Conservation (phyloP, 352 stramenopile genomes). For the Pelagophyceae sp. region DNA sequence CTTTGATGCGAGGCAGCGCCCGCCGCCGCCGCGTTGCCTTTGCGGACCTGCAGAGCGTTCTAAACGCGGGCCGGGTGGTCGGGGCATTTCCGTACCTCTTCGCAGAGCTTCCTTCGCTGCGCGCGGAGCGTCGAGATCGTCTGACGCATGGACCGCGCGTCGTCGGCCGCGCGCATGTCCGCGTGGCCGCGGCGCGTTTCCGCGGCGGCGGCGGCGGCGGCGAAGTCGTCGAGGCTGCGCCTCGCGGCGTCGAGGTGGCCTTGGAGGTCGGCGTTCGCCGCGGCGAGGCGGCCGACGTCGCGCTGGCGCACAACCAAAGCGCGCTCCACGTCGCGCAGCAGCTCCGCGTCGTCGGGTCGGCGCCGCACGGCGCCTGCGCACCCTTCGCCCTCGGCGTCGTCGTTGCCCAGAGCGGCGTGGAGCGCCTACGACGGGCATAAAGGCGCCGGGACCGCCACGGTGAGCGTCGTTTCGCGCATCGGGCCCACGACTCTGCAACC, state of each 20-base stretch:
- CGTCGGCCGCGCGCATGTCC: not conserved
- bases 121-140: not conserved
- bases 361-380: too few species aligned
- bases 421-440: not conserved
- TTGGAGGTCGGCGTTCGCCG: not conserved
- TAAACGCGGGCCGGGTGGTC: too few species aligned
- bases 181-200: not conserved
- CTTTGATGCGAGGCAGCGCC: too few species aligned
- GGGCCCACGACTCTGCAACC: not conserved
- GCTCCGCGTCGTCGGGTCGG: not conserved
- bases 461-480: not conserved
- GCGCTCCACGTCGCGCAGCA: not conserved
- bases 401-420: too few species aligned
- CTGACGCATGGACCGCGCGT: not conserved
- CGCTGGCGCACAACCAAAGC: too few species aligned
- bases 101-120: not conserved
- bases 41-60: not conserved
- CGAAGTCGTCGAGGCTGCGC: not conserved
- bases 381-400: not conserved
- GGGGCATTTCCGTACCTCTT: not conserved
- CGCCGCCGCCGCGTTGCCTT: not conserved
- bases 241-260: not conserved
- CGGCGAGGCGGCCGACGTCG: not conserved
- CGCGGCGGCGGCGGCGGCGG: not conserved
- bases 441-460: not conserved